phyloP scores from a whole-genome alignment of 768 basidiomycete genomes.

The Collybiopsis confluens region DNA sequence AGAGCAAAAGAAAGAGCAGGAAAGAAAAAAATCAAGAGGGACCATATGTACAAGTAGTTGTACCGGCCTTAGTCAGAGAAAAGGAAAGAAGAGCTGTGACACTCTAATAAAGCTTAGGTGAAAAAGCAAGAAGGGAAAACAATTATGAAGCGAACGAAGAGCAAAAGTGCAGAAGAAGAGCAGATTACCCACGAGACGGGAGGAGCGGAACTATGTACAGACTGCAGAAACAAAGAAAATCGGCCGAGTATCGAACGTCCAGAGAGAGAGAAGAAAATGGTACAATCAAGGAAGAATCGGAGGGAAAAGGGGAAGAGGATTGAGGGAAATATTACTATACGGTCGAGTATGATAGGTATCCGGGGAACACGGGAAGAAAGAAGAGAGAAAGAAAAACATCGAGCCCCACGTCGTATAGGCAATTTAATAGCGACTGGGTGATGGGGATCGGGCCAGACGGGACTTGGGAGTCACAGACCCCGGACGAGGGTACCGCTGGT shows the following conservation, averaged over 20 bases:
- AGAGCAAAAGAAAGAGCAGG: constrained; percentile 13
- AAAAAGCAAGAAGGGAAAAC: constrained; percentile 8
- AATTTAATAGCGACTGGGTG: constrained; percentile 7
- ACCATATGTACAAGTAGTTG: constrained; percentile 8
- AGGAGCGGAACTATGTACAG: background rate
- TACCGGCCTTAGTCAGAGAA: no score
- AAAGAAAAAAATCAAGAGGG: background rate
- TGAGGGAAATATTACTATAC: background rate
- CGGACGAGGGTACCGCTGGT: background rate
- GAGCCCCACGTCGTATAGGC: background rate
- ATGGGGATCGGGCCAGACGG: constrained; percentile 3
- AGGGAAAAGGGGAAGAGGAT: no score
- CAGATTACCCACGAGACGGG: background rate
- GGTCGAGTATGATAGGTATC: background rate
- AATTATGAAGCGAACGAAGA: constrained; percentile 13
- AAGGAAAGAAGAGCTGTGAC: constrained; percentile 4
- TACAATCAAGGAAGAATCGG: background rate
- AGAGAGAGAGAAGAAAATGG: constrained; percentile 2
- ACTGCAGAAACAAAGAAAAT: constrained; percentile 3
- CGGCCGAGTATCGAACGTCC: constrained; percentile 2
- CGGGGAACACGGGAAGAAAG: constrained; percentile 15
- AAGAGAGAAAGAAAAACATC: constrained; percentile 17
- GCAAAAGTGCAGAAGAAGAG: constrained; percentile 13
- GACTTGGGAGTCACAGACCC: constrained; percentile 7
- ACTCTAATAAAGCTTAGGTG: background rate